Percentiles rank a stretch among this genome's conserved stretches.
These are phyloP conservation scores for Annulohypoxylon bovei DNA, from an alignment of 495 filamentous ascomycete species.

Conservation along the genomic window DNA sequence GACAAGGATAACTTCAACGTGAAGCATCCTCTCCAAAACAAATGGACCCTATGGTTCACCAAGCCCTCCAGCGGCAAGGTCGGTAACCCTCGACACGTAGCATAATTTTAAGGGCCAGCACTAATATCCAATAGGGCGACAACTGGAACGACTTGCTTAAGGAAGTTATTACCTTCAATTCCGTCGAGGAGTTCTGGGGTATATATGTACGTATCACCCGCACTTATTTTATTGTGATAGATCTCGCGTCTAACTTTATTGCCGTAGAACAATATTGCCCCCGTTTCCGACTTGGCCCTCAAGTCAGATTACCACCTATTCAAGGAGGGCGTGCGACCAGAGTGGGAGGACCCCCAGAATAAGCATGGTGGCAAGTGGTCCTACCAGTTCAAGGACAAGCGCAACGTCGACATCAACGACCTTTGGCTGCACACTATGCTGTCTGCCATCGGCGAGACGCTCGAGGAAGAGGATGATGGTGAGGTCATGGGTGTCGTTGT, in stretches of 20 bases:
- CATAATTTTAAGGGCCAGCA: constrained; percentile 28
- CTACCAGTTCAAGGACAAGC: constrained; percentile 96
- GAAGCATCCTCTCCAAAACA: constrained; percentile 95
- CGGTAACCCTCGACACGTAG: constrained; percentile 33
- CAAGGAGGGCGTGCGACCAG: constrained; percentile 94
- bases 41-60: constrained; percentile 99
- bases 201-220: constrained; percentile 79
- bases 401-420: constrained; percentile 87
- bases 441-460: constrained; percentile 95
- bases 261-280: constrained; percentile 93
- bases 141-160: constrained; percentile 99
- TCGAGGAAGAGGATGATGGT: constrained; percentile 91
- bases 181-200: constrained; percentile 99
- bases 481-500: constrained; percentile 99
- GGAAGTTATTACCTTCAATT: constrained; percentile 97
- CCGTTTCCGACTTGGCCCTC: constrained; percentile 91
- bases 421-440: constrained; percentile 98
- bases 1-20: constrained; percentile 98
- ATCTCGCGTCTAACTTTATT: constrained; percentile 12
- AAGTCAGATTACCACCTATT: constrained; percentile 99
- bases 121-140: constrained; percentile 70
- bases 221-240: not conserved
- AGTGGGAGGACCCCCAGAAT: constrained; percentile 98
- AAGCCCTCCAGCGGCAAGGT: constrained; percentile 98
- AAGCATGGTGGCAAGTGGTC: constrained; percentile 99